Base-by-base conservation (phyloP, 139 green algal genomes). In the Chlamydomonas asymmetrica region DNA sequence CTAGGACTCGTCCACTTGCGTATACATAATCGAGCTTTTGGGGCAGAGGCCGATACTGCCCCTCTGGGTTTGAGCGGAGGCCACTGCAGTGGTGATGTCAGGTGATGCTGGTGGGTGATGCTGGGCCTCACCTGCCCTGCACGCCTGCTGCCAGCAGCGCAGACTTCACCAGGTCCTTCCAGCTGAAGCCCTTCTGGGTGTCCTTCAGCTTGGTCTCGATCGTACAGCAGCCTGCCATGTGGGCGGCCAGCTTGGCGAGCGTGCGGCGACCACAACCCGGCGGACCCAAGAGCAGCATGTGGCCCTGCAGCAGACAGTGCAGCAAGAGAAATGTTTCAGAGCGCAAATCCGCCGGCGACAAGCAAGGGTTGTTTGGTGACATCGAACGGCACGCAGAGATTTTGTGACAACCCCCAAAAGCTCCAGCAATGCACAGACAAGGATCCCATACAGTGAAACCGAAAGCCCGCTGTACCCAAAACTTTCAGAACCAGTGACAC, bases 141-240 rank as follows among this genome's bases (percentile, higher is more conserved):
- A 84, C 79, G 23, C 79, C 79, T 37, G 79, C 73, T 2, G 48
- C 38, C 32, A 71, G 49, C 61, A 84, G 73, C 38, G 74, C 66
- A 5, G 38, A 31, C 50, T 80, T 80, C 23, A 84, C 22, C 60
- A 73, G 66, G 54, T 84, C 79, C 1, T 61, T 41, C 79, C 79
- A 84, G 4, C 50, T 52, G 34, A 84, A 77, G 60, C 79, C 79
- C 41, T 71, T 73, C 60, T 80, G 73, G 7, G 48, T 66, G 40
- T 84, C 79, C 50, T 84, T 80, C 2, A 84, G 73, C 48, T 80
- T 80, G 34, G 79, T 66, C 60, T 84, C 79, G 35, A 80, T 66
- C 32, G 75, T 31, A 32, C 43, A 43, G 64, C 78, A 83, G 49
- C 70, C 45, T 31, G 52, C 74, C 69, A 84, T 80, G 72, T 71